A percentile compares a stretch with the other conserved stretches of the same genome.
phyloP scores from a whole-genome alignment of 306 rosid species.

The Gastrolobium villosum region DNA sequence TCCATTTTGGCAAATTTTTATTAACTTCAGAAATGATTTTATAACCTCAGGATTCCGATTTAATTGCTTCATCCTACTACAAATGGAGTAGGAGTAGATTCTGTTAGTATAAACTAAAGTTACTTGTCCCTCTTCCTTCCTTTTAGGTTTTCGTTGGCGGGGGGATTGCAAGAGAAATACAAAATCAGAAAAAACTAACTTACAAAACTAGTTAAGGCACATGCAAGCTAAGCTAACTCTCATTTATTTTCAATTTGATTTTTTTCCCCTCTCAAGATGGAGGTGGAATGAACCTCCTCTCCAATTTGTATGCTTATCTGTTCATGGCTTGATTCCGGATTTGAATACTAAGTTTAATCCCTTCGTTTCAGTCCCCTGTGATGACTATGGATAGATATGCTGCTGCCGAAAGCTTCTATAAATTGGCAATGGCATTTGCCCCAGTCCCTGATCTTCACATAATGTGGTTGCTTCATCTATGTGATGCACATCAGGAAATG shows the following conservation, averaged over 20 bases:
- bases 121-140: background rate
- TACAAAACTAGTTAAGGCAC: too few species aligned
- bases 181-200: too few species aligned
- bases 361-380: conserved; percentile 71
- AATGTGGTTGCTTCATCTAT: conserved; percentile 98
- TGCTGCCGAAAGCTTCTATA: conserved; percentile 92
- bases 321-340: conserved; percentile 30
- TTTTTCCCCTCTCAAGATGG: background rate
- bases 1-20: too few species aligned
- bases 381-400: conserved; percentile 98
- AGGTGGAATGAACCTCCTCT: conserved; percentile 19
- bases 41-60: too few species aligned
- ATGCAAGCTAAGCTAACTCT: too few species aligned
- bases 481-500: conserved; percentile 99
- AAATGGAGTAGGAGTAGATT: too few species aligned
- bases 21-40: too few species aligned
- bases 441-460: conserved; percentile 99
- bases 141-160: too few species aligned
- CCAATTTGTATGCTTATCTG: background rate
- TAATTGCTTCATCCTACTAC: too few species aligned
- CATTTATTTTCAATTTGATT: too few species aligned
- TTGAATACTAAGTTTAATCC: background rate
- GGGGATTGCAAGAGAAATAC: too few species aligned
- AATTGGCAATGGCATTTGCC: conserved; percentile 97
- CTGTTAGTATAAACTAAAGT: background rate